Evolutionary conservation across 805 yeast species (phyloP).

Genomic region (Starmerella bombi): DNA sequence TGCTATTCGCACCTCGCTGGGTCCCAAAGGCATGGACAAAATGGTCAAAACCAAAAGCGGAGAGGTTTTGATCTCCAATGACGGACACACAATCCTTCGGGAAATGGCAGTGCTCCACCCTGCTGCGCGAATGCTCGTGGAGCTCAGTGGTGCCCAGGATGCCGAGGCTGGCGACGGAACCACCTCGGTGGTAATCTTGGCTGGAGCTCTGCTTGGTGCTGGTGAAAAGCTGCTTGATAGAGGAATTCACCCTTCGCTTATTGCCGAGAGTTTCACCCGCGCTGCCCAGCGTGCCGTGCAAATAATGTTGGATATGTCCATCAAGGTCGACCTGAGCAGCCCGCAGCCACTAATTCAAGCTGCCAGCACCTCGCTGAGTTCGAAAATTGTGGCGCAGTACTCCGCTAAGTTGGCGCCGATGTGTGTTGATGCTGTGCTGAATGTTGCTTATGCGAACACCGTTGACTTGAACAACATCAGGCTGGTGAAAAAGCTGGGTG

Average conservation of each 20-base stretch:
- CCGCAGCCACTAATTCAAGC: slow-evolving; percentile 77
- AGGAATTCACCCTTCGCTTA: slow-evolving; percentile 87
- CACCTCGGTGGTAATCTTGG: slow-evolving; percentile 87
- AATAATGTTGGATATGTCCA: slow-evolving; percentile 72
- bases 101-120: slow-evolving; percentile 99
- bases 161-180: slow-evolving; percentile 99
- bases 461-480: slow-evolving; percentile 85
- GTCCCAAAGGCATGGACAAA: slow-evolving; percentile 99
- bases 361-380: slow-evolving; percentile 84
- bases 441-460: slow-evolving; percentile 48
- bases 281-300: slow-evolving; percentile 78
- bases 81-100: slow-evolving; percentile 91
- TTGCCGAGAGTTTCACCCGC: slow-evolving; percentile 83
- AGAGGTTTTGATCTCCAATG: slow-evolving; percentile 88
- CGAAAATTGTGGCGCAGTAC: slow-evolving; percentile 92
- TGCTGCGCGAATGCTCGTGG: slow-evolving; percentile 96
- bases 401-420: slow-evolving; percentile 77
- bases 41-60: slow-evolving; percentile 87
- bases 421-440: slow-evolving; percentile 85
- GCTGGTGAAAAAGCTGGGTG: slow-evolving; percentile 86
- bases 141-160: slow-evolving; percentile 94
- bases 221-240: slow-evolving; percentile 80
- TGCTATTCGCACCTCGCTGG: slow-evolving; percentile 87
- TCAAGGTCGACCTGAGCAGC: slow-evolving; percentile 63
- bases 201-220: slow-evolving; percentile 89